Evolutionary conservation across 1,284 basidiomycete species (phyloP).

Genomic region (Somion occarium): DNA sequence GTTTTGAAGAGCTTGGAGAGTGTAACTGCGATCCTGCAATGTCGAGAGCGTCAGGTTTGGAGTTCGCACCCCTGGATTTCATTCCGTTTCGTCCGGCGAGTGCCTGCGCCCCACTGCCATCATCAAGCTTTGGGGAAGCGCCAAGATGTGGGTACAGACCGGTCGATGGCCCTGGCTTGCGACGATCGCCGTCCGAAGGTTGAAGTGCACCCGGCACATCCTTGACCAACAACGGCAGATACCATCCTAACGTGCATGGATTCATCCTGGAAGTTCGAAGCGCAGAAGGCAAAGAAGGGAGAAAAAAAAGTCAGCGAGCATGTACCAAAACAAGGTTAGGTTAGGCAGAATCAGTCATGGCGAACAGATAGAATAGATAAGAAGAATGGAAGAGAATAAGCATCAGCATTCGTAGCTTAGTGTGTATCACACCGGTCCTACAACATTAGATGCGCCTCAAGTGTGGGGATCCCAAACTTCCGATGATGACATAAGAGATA

Average conservation of each 20-base stretch:
- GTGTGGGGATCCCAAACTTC: too few species aligned
- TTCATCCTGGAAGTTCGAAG: slow-evolving; percentile 67
- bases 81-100: neutral
- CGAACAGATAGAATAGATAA: too few species aligned
- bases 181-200: slow-evolving; percentile 42
- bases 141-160: slow-evolving; percentile 1
- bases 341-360: slow-evolving; percentile 20
- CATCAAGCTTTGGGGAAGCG: slow-evolving; percentile 4
- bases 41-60: neutral
- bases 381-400: too few species aligned
- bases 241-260: slow-evolving; percentile 91
- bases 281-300: neutral
- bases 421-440: too few species aligned
- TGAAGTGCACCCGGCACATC: slow-evolving; percentile 65
- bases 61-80: slow-evolving; percentile 1
- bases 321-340: slow-evolving; percentile 9
- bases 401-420: too few species aligned
- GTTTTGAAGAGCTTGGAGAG: neutral
- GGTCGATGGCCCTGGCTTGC: slow-evolving; percentile 3
- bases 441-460: too few species aligned
- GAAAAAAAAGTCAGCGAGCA: slow-evolving; percentile 7
- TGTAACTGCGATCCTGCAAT: too few species aligned
- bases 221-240: slow-evolving; percentile 77
- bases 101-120: neutral
- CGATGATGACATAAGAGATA: neutral